These are phyloP conservation scores for Vitis hybrid DNA, from an alignment of 177 flowering plant species.

Conservation along the genomic window DNA sequence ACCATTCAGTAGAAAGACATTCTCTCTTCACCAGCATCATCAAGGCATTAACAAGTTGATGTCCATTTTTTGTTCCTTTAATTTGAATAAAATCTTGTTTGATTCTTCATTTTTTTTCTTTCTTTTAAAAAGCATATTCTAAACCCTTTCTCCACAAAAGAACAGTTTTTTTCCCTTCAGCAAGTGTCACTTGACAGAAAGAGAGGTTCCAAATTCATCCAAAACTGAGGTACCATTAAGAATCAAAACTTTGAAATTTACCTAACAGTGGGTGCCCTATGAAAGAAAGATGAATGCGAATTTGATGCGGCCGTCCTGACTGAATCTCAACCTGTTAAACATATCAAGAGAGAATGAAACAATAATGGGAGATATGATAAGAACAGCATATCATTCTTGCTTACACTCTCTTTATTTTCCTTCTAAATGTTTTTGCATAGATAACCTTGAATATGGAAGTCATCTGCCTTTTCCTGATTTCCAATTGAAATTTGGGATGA, in stretches of 20 bases:
- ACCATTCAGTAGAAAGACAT: neutral
- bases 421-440: too few species aligned
- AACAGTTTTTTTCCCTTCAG: neutral
- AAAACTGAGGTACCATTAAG: neutral
- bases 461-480: too few species aligned
- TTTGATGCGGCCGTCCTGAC: conserved; percentile 97
- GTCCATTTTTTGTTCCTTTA: neutral
- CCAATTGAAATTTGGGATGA: too few species aligned
- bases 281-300: conserved; percentile 90
- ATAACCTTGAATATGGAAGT: too few species aligned
- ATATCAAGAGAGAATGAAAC: neutral
- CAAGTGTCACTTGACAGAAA: neutral
- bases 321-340: conserved; percentile 78
- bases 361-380: neutral
- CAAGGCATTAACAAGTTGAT: neutral
- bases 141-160: neutral
- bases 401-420: neutral
- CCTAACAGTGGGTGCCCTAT: conserved; percentile 90
- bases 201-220: neutral
- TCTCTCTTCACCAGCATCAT: neutral
- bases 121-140: neutral
- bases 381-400: neutral
- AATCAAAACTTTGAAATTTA: conserved; percentile 24
- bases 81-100: too few species aligned
- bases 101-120: too few species aligned